phyloP scores from a whole-genome alignment of 805 yeast species.

The Pichia manshurica region DNA sequence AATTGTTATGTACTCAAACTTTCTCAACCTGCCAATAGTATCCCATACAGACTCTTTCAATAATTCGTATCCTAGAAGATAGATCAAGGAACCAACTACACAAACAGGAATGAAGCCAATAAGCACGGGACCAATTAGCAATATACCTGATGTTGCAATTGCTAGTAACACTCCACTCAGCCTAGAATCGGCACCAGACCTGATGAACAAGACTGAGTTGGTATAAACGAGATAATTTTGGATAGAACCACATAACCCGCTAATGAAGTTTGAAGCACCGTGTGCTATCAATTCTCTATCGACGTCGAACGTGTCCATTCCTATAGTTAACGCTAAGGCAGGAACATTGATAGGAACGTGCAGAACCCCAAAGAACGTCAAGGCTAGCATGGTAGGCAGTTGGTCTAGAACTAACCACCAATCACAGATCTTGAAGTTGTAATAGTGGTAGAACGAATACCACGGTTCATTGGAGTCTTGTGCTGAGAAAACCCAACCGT shows the following conservation, averaged over 20 bases:
- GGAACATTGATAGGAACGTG: conserved; percentile 99
- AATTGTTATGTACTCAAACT: conserved; percentile 80
- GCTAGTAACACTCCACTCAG: conserved; percentile 89
- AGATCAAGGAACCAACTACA: conserved; percentile 91
- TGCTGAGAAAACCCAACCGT: conserved; percentile 81
- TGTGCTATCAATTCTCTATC: conserved; percentile 93
- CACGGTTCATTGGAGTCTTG: conserved; percentile 71
- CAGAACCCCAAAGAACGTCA: conserved; percentile 90
- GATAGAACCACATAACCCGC: conserved; percentile 81
- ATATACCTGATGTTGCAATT: conserved; percentile 67
- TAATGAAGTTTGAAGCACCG: conserved; percentile 80
- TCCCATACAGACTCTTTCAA: conserved; percentile 82
- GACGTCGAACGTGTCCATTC: conserved; percentile 81
- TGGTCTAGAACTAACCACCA: conserved; percentile 65
- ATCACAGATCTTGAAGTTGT: conserved; percentile 64
- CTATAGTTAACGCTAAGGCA: conserved; percentile 86
- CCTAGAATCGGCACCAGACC: conserved; percentile 91
- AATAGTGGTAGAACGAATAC: conserved; percentile 77
- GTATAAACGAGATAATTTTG: conserved; percentile 95
- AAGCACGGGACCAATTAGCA: conserved; percentile 87
- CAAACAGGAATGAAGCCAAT: conserved; percentile 92
- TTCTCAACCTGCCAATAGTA: conserved; percentile 68
- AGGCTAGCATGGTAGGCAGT: conserved; percentile 89
- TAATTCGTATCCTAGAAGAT: conserved; percentile 84
- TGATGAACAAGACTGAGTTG: conserved; percentile 81